Conservation (phyloP, 164 flowering plant species). For the Berberis vulgaris region DNA sequence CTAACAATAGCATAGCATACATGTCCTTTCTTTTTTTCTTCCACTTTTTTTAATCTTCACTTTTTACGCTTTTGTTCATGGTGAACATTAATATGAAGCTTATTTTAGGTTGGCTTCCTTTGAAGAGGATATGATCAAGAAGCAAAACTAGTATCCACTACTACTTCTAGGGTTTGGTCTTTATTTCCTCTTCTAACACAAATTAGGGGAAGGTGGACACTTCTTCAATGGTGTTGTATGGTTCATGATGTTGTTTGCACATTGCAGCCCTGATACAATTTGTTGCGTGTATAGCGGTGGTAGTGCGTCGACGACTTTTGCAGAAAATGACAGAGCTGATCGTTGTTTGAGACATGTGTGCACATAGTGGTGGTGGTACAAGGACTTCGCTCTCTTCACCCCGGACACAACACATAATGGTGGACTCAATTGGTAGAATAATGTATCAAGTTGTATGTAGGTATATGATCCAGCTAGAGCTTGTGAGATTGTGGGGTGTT, state of each 20-base stretch:
- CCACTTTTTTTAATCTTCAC: conserved; percentile 5
- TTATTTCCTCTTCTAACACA: conserved; percentile 5
- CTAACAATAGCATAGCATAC: conserved; percentile 23
- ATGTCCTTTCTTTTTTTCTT: conserved; percentile 3
- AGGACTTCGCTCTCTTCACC: too few species aligned
- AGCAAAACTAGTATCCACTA: neutral
- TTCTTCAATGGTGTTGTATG: neutral
- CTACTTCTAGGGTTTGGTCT: conserved; percentile 6
- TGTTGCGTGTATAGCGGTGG: too few species aligned
- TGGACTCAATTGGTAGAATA: neutral
- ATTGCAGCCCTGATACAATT: too few species aligned
- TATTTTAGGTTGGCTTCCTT: conserved; percentile 32
- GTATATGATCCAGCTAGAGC: neutral
- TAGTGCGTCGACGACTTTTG: too few species aligned
- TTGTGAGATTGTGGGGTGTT: conserved; percentile 5
- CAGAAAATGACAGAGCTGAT: too few species aligned
- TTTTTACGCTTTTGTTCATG: conserved; percentile 9
- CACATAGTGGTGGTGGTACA: too few species aligned
- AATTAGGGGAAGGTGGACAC: neutral
- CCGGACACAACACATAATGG: too few species aligned
- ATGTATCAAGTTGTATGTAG: neutral
- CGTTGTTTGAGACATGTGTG: too few species aligned
- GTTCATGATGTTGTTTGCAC: neutral
- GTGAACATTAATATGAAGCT: conserved; percentile 20
- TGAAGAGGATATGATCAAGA: neutral